Percentiles rank a stretch among this genome's conserved stretches.
Conservation (phyloP, 129 eudicot species). For the Rutidosis leptorrhynchoides region DNA sequence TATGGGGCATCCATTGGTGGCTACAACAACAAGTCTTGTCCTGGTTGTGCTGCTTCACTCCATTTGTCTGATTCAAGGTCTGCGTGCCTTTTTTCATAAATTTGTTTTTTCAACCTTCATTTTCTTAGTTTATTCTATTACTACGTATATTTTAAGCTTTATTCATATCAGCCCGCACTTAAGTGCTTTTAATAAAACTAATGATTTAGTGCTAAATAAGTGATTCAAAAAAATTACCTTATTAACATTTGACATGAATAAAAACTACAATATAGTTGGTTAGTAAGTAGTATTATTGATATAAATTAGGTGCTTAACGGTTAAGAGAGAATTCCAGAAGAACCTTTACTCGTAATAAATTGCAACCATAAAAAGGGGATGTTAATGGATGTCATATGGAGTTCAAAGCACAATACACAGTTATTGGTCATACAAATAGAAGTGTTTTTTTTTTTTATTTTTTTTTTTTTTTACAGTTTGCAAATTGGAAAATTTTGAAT, state of each 20-base stretch:
- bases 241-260: no score
- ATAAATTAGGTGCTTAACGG: no score
- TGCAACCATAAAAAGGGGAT: not conserved
- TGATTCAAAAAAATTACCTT: no score
- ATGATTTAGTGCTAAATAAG: no score
- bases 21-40: slow-evolving; percentile 71
- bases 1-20: slow-evolving; percentile 84
- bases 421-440: no score
- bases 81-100: not conserved
- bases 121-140: not conserved
- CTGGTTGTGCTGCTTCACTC: slow-evolving; percentile 61
- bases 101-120: not conserved
- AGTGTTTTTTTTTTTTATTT: no score
- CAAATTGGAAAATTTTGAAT: no score
- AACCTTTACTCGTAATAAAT: not conserved
- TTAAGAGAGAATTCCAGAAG: no score
- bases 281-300: no score
- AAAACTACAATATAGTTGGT: no score
- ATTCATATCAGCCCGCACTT: not conserved
- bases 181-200: no score
- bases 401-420: not conserved
- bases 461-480: no score
- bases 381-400: not conserved
- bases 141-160: not conserved
- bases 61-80: slow-evolving; percentile 72